Base-by-base conservation (phyloP, 768 basidiomycete genomes). In the Tricholoma matsutake region DNA sequence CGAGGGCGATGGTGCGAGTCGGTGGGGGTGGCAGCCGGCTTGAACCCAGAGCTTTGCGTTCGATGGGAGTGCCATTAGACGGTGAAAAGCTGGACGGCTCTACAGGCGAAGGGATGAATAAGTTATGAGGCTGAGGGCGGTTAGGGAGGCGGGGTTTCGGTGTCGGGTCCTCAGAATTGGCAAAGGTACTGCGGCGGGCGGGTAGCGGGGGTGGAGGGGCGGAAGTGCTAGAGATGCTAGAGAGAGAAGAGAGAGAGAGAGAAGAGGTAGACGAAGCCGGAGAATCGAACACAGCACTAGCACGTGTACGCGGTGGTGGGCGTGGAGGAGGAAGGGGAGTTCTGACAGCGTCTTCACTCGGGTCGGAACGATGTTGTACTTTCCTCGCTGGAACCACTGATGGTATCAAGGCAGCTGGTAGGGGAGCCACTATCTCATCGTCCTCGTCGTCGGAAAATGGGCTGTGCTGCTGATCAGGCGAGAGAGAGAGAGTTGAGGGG, bases 1-100 rank as follows among this genome's bases (percentile, higher is more conserved):
- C 87, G 0, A 81, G 76, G 1, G 76, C 88, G 49, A 92, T 91
- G 0, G 78, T 87, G 5, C 91, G 87, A 0, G 86, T 89, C 0
- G 91, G 91, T 0, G 91, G 91, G 0, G 91, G 91, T 0, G 83
- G 88, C 22, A 87, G 81, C 60, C 73, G 80, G 35, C 71, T 69
- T 45, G 71, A 65, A 25, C 79, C 78, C 16, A 82, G 57, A 0
- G 68, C 59, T 63, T 77, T 82, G 16, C 81, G 72, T 45, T 81
- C 78, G n/a, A 56, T 72, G 8, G 65, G 60, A 28, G 69, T 62
- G 14, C 22, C 22, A 13, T 63, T 58, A 6, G 71, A 62, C 2
- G 71, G 66, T 2, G 63, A 49, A 4, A 64, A 41, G 11, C 35
- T 41, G 6, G 66, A 61, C 0, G 58, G 59, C 29, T 65, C 65